Evolutionary conservation across 164 flowering plant species (phyloP).

Genomic region (Tinospora cordifolia): DNA sequence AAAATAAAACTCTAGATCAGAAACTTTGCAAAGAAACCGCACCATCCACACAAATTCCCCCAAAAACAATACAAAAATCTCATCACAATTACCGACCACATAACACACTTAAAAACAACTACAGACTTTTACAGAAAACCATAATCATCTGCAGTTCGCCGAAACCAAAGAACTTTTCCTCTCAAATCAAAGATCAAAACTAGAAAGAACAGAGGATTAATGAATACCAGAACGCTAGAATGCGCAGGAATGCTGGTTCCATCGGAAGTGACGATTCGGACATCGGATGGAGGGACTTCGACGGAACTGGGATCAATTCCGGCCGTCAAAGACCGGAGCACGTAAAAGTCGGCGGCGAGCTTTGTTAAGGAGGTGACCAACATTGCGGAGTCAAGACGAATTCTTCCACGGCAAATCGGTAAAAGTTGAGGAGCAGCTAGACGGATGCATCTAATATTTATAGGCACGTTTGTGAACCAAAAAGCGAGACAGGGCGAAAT

Average conservation of each 20-base stretch:
- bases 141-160: no score
- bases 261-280: conserved; percentile 53
- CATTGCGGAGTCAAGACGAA: background rate
- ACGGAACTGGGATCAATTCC: conserved; percentile 10
- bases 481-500: background rate
- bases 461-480: background rate
- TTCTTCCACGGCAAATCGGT: no score
- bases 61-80: background rate
- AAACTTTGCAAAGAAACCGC: background rate
- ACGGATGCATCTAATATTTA: background rate
- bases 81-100: no score
- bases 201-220: background rate
- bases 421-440: background rate
- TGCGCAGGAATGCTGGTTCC: conserved; percentile 66
- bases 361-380: background rate
- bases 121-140: no score
- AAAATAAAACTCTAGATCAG: background rate
- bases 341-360: conserved; percentile 6
- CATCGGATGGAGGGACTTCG: conserved; percentile 32
- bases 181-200: background rate
- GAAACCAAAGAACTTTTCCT: background rate
- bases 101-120: no score
- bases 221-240: conserved; percentile 53
- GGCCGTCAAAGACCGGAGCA: conserved; percentile 1
- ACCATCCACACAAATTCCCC: background rate